Evolutionary conservation across 805 yeast genomes (phyloP).

Genomic region (Candida morakotiae): DNA sequence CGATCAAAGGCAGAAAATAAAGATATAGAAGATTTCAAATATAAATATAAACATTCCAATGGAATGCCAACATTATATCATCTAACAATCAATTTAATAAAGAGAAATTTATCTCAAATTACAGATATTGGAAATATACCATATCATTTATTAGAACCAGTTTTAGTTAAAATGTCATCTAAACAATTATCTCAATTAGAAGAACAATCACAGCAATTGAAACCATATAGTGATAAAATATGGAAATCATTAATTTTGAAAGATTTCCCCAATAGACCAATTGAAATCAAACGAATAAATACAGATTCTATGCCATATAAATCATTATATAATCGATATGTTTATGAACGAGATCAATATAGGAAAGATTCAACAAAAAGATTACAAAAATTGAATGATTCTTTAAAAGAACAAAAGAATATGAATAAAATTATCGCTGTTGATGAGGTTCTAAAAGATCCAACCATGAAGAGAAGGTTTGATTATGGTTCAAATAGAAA

Average conservation of each 20-base stretch:
- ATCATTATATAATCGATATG: constrained; percentile 35
- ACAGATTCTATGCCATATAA: constrained; percentile 27
- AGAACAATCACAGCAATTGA: constrained; percentile 37
- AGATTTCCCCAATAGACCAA: constrained; percentile 47
- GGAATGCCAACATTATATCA: constrained; percentile 8
- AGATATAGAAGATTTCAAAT: neutral
- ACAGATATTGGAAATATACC: constrained; percentile 26
- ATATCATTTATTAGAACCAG: constrained; percentile 46
- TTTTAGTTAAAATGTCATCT: constrained; percentile 41
- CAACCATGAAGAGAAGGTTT: constrained; percentile 18
- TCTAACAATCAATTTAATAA: constrained; percentile 13
- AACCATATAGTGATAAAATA: constrained; percentile 38
- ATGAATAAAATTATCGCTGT: constrained; percentile 35
- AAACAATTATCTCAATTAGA: constrained; percentile 42
- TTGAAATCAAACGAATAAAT: constrained; percentile 1
- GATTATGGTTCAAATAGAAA: constrained; percentile 3
- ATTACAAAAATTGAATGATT: constrained; percentile 38
- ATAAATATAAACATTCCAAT: constrained; percentile 5
- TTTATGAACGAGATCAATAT: constrained; percentile 39
- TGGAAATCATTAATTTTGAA: constrained; percentile 43
- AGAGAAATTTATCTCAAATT: constrained; percentile 18
- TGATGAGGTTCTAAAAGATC: constrained; percentile 21
- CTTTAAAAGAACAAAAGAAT: constrained; percentile 35
- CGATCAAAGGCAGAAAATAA: constrained; percentile 1
- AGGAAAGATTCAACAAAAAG: constrained; percentile 42